A percentile compares a stretch with the other conserved stretches of the same genome.
Evolutionary conservation across 371 early-diverging fungal species (phyloP).

Genomic region (Funneliformis caledonium): DNA sequence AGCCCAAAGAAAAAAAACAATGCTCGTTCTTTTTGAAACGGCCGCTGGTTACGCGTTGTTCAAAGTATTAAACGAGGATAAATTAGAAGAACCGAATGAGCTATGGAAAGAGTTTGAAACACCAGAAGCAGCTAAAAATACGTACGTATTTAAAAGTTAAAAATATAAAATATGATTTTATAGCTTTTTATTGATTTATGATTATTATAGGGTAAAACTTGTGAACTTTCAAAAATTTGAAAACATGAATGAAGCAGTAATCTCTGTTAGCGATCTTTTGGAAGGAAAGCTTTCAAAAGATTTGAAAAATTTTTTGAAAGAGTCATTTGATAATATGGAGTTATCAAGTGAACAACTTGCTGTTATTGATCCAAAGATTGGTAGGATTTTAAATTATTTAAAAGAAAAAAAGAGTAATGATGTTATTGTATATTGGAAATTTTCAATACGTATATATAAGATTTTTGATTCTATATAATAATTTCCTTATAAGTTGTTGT

Average conservation of each 20-base stretch:
- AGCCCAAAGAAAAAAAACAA: slow-evolving; percentile 39
- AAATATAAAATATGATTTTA: neutral
- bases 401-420: neutral
- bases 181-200: neutral
- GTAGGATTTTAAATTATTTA: slow-evolving; percentile 50
- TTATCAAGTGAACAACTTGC: slow-evolving; percentile 90
- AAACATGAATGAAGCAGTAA: slow-evolving; percentile 95
- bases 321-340: slow-evolving; percentile 74
- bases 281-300: slow-evolving; percentile 28
- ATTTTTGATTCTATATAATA: neutral
- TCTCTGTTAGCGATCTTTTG: slow-evolving; percentile 82
- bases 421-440: neutral
- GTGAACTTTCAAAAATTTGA: slow-evolving; percentile 96
- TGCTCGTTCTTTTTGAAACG: slow-evolving; percentile 87
- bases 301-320: slow-evolving; percentile 78
- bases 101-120: slow-evolving; percentile 80
- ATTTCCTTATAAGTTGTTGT: neutral
- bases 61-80: slow-evolving; percentile 82
- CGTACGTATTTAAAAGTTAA: slow-evolving; percentile 52
- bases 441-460: slow-evolving; percentile 11
- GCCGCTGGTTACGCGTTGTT: slow-evolving; percentile 91
- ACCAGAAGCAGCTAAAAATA: slow-evolving; percentile 77
- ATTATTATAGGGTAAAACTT: slow-evolving; percentile 76
- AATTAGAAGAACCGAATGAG: slow-evolving; percentile 75
- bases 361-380: slow-evolving; percentile 95